A percentile compares a stretch with the other conserved stretches of the same genome.
phyloP scores from a whole-genome alignment of 139 green algal species.

The Chlorella vulgaris region DNA sequence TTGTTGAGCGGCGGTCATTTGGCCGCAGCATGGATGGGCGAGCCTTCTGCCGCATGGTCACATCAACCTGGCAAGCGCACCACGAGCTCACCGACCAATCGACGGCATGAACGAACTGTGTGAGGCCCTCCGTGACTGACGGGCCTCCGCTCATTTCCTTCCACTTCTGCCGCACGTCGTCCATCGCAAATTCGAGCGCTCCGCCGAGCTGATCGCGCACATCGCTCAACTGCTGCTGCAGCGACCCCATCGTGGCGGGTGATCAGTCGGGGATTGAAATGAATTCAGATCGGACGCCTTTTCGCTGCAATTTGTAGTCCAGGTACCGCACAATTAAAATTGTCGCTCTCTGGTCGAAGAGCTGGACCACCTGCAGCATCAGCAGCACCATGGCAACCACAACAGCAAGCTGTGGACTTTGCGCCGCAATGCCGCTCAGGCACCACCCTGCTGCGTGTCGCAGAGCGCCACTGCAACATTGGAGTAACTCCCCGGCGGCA shows the following conservation, averaged over 20 bases:
- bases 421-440: too few species aligned
- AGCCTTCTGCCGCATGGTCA: not conserved
- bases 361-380: too few species aligned
- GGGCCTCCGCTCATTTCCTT: slow-evolving; percentile 20
- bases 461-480: too few species aligned
- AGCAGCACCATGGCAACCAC: too few species aligned
- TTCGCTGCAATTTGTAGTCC: too few species aligned
- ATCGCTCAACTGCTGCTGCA: slow-evolving; percentile 7
- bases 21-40: not conserved
- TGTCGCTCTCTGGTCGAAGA: too few species aligned
- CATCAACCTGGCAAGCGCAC: too few species aligned
- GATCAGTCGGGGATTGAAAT: not conserved
- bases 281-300: too few species aligned
- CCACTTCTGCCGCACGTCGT: slow-evolving; percentile 44
- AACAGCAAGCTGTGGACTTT: too few species aligned
- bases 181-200: slow-evolving; percentile 24
- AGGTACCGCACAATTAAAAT: too few species aligned
- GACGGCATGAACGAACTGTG: slow-evolving; percentile 50
- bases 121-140: slow-evolving; percentile 40
- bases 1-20: not conserved
- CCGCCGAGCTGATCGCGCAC: not conserved
- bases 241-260: slow-evolving; percentile 7
- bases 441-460: too few species aligned
- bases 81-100: slow-evolving; percentile 55
- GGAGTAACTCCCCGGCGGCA: too few species aligned